Percentiles rank a stretch among this genome's conserved stretches.
These are phyloP conservation scores for Pachyrhizus erosus DNA, from an alignment of 306 rosid genomes.

Conservation along the genomic window DNA sequence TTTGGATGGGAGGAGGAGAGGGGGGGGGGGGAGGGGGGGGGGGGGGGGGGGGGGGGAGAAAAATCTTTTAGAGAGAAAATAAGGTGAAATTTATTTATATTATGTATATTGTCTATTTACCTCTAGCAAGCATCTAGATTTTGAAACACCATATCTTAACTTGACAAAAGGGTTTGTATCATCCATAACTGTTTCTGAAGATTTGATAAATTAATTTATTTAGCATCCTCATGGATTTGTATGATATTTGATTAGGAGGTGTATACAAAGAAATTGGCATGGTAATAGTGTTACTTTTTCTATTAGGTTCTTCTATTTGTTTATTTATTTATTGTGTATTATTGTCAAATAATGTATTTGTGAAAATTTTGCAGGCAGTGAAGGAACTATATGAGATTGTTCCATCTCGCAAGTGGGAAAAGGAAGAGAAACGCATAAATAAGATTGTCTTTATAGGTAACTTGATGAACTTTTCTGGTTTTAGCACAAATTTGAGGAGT, in stretches of 20 bases:
- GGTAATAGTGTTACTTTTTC: slow-evolving; percentile 2
- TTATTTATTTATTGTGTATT: slow-evolving; percentile 28
- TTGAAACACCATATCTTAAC: neutral
- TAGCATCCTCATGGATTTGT: neutral
- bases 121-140: slow-evolving; percentile 27
- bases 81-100: neutral
- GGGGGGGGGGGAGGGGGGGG: no score
- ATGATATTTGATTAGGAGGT: neutral
- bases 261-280: neutral
- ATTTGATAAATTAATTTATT: neutral
- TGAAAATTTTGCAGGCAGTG: slow-evolving; percentile 74
- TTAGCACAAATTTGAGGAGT: slow-evolving; percentile 13
- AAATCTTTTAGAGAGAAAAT: neutral
- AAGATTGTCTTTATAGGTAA: slow-evolving; percentile 93
- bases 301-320: neutral
- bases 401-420: slow-evolving; percentile 82
- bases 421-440: slow-evolving; percentile 69
- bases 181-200: neutral
- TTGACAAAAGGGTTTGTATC: neutral
- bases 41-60: no score
- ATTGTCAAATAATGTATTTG: neutral
- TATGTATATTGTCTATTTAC: neutral
- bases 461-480: neutral
- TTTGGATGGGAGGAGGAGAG: no score
- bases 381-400: slow-evolving; percentile 86